Conservation (phyloP, 2,329 filamentous ascomycete genomes). For the Hypoxylon sp. region DNA sequence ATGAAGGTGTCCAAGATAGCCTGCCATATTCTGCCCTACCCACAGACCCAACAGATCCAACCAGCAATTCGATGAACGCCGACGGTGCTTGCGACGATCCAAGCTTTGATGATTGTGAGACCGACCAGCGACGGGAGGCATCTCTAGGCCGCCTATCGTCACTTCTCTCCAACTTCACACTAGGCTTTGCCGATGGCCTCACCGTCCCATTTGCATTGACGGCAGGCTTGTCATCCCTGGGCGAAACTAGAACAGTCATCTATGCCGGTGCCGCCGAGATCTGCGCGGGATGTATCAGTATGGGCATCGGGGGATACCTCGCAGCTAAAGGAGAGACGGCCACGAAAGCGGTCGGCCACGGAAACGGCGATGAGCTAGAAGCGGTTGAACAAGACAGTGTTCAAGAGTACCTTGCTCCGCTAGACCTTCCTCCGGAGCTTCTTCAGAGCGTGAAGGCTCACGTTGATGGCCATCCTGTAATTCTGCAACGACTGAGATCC, state of each 20-base stretch:
- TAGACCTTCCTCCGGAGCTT: conserved; percentile 46
- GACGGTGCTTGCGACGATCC: conserved; percentile 8
- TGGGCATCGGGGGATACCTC: conserved; percentile 81
- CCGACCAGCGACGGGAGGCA: background rate
- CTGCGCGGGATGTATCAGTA: conserved; percentile 80
- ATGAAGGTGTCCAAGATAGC: conserved; percentile 21
- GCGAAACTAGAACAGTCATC: conserved; percentile 75
- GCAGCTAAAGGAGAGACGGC: conserved; percentile 68
- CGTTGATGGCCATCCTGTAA: conserved; percentile 30
- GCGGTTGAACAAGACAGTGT: conserved; percentile 15
- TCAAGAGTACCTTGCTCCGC: conserved; percentile 45
- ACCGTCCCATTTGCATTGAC: conserved; percentile 85
- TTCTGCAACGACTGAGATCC: conserved; percentile 28
- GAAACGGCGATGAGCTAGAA: conserved; percentile 54
- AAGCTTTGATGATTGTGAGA: conserved; percentile 2
- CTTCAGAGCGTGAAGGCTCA: conserved; percentile 45
- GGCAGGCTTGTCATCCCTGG: conserved; percentile 75
- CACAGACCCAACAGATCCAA: conserved; percentile 17
- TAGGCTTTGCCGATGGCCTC: conserved; percentile 82
- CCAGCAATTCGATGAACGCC: background rate
- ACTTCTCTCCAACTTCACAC: conserved; percentile 73
- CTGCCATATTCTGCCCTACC: conserved; percentile 40
- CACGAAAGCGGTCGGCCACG: background rate
- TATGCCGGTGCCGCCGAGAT: conserved; percentile 81
- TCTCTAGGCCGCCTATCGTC: conserved; percentile 39